These are phyloP conservation scores for Aspergillus sp. DNA, from an alignment of 2,329 filamentous ascomycete genomes.

Conservation along the genomic window DNA sequence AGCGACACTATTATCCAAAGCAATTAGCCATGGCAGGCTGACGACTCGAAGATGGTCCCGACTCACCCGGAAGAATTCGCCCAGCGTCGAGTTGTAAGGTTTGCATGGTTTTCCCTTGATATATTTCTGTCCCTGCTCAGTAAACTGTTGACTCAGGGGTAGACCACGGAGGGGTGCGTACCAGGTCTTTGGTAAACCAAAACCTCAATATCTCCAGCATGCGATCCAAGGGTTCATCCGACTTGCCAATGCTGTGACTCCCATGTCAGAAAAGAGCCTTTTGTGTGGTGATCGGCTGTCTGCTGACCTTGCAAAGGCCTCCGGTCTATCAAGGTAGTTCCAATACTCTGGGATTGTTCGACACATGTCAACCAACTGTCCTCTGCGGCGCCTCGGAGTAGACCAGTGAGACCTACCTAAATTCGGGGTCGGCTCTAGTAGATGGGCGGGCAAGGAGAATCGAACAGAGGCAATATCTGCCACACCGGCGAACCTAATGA, in stretches of 20 bases:
- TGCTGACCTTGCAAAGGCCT: slow-evolving; percentile 64
- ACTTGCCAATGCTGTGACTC: slow-evolving; percentile 61
- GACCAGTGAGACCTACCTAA: slow-evolving; percentile 44
- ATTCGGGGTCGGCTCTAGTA: slow-evolving; percentile 92
- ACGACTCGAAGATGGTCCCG: neutral
- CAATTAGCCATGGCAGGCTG: slow-evolving; percentile 4
- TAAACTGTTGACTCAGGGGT: slow-evolving; percentile 2
- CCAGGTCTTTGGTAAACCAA: slow-evolving; percentile 96
- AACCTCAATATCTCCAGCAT: slow-evolving; percentile 93
- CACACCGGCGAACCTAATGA: slow-evolving; percentile 79
- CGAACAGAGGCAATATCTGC: slow-evolving; percentile 90
- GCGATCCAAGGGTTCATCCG: slow-evolving; percentile 80
- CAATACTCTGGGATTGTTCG: slow-evolving; percentile 63
- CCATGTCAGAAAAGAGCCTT: slow-evolving; percentile 27
- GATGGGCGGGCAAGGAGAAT: slow-evolving; percentile 90
- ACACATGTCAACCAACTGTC: slow-evolving; percentile 9
- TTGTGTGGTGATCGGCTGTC: slow-evolving; percentile 8
- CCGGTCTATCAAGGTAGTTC: slow-evolving; percentile 93
- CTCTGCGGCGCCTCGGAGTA: neutral
- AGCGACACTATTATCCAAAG: slow-evolving; percentile 61
- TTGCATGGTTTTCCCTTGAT: slow-evolving; percentile 98
- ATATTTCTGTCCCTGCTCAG: slow-evolving; percentile 59
- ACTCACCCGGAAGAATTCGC: slow-evolving; percentile 88
- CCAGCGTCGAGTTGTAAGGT: slow-evolving; percentile 93
- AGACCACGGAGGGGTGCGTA: slow-evolving; percentile 22